Percentiles rank a stretch among this genome's conserved stretches.
Evolutionary conservation across 345 rosid genomes (phyloP).

Genomic region (Salix exigua): DNA sequence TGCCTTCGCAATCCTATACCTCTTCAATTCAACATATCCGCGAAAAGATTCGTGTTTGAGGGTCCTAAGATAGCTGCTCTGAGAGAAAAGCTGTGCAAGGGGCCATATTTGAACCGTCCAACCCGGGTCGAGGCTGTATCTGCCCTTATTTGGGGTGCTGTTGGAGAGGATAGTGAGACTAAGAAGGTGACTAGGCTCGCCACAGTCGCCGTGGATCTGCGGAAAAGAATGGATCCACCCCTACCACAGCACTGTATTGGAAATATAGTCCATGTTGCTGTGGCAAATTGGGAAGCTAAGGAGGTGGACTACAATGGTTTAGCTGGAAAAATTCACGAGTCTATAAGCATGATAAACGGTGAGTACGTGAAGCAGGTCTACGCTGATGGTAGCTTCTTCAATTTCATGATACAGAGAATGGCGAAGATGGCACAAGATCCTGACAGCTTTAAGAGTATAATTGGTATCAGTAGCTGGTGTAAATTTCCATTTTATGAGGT

Average conservation of each 20-base stretch:
- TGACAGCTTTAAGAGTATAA: background rate
- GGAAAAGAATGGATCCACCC: conserved; percentile 23
- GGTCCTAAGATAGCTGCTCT: conserved; percentile 10
- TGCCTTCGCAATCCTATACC: background rate
- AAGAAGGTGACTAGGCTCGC: background rate
- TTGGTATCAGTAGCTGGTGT: conserved; percentile 25
- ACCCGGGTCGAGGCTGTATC: conserved; percentile 18
- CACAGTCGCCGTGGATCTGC: conserved; percentile 5
- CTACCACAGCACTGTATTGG: conserved; percentile 19
- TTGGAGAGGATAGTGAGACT: background rate
- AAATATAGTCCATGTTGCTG: conserved; percentile 18
- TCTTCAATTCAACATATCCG: background rate
- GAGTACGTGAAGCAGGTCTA: conserved; percentile 21
- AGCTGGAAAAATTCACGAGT: conserved; percentile 11
- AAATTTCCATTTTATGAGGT: conserved; percentile 23
- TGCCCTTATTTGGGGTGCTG: conserved; percentile 20
- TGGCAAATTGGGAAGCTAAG: conserved; percentile 8
- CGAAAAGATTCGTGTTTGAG: conserved; percentile 23
- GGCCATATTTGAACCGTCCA: background rate
- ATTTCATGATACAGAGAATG: too few relatives aligned
- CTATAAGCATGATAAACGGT: conserved; percentile 5
- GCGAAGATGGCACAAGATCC: too few relatives aligned
- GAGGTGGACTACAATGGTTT: background rate
- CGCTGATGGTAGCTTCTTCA: background rate
- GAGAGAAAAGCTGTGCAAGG: conserved; percentile 3